Percentiles rank a stretch among this genome's conserved stretches.
phyloP scores from a whole-genome alignment of 148 eudicot genomes.

The Simmondsia chinensis region DNA sequence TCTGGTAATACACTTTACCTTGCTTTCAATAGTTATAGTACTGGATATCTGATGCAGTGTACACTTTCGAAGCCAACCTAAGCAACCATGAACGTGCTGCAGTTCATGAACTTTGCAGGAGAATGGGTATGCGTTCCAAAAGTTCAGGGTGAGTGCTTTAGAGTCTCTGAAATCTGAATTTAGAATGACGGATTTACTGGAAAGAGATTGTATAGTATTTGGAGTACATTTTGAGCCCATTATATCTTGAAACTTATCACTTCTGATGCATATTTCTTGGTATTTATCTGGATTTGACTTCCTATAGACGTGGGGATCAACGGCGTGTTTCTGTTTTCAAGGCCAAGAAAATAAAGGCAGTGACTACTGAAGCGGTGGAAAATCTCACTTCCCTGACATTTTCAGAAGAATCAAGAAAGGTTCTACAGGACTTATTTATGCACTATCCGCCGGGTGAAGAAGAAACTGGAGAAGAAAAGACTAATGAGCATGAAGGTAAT shows the following conservation, averaged over 20 bases:
- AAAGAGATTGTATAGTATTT: not conserved
- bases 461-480: slow-evolving; percentile 22
- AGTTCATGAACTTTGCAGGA: slow-evolving; percentile 47
- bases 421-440: slow-evolving; percentile 55
- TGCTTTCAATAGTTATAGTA: not conserved
- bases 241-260: not conserved
- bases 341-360: slow-evolving; percentile 20
- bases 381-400: slow-evolving; percentile 34
- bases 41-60: slow-evolving; percentile 35
- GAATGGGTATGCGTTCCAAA: slow-evolving; percentile 62
- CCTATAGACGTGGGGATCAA: slow-evolving; percentile 40
- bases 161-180: not conserved
- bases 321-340: slow-evolving; percentile 54
- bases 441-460: slow-evolving; percentile 68
- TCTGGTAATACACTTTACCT: not conserved
- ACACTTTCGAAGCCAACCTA: slow-evolving; percentile 48
- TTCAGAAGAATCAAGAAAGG: slow-evolving; percentile 49
- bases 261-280: not conserved
- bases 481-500: slow-evolving; percentile 17
- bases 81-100: slow-evolving; percentile 50
- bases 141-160: slow-evolving; percentile 64
- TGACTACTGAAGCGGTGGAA: slow-evolving; percentile 14
- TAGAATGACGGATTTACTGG: not conserved
- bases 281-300: not conserved
- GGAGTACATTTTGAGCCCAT: not conserved